Percentiles rank a stretch among this genome's conserved stretches.
phyloP scores from a whole-genome alignment of 441 rosid species.

The Euphorbia corollata region DNA sequence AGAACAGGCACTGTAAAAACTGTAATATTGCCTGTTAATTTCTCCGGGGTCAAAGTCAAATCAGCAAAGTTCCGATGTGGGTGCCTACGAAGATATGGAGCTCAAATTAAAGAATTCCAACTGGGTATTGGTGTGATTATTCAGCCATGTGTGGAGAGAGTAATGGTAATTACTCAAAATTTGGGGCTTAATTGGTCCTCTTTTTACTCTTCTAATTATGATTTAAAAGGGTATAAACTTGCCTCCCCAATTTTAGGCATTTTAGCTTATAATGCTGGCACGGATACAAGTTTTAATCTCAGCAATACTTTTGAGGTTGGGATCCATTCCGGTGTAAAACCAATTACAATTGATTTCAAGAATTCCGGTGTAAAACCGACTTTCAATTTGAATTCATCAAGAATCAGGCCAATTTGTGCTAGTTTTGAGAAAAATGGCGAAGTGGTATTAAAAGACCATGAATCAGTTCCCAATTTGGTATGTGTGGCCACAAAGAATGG shows the following conservation, averaged over 20 bases:
- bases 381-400: conserved; percentile 17
- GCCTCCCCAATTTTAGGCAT: conserved; percentile 73
- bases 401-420: conserved; percentile 48
- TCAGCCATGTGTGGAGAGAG: conserved; percentile 75
- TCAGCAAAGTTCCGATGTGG: conserved; percentile 70
- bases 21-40: conserved; percentile 53
- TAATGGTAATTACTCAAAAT: conserved; percentile 63
- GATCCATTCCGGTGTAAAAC: conserved; percentile 40
- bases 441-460: conserved; percentile 39
- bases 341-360: conserved; percentile 56
- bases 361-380: too few species aligned
- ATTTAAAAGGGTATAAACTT: conserved; percentile 67
- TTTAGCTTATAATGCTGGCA: conserved; percentile 59
- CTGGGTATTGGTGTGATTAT: conserved; percentile 52
- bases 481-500: conserved; percentile 59
- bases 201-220: conserved; percentile 45
- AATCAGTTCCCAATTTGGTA: conserved; percentile 28
- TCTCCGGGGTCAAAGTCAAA: conserved; percentile 62
- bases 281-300: conserved; percentile 28
- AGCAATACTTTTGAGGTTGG: conserved; percentile 49
- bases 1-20: conserved; percentile 54
- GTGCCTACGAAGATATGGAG: conserved; percentile 69
- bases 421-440: conserved; percentile 51
- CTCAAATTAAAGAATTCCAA: conserved; percentile 60
- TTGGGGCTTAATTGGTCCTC: conserved; percentile 70